Evolutionary conservation across 495 filamentous ascomycete genomes (phyloP), one percentile per base, ranked within the genome.

Genomic region (Jackrogersella multiformis): DNA sequence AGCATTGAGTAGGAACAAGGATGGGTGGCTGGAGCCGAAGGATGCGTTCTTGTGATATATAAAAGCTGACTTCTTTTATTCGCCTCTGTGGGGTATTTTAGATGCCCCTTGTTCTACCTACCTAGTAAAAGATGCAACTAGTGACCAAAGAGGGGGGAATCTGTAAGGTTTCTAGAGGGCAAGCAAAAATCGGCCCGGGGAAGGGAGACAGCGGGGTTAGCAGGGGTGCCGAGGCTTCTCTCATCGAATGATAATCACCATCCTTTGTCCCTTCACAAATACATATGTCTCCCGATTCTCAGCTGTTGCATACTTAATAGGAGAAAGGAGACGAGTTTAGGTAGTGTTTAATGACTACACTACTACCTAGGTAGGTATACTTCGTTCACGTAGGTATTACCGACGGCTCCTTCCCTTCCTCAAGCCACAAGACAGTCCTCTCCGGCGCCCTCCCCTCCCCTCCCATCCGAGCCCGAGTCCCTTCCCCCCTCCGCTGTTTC

Each of bases 181-280:
- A 30, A 13, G 26, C 24, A 9, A 28, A 28, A 18, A 6, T 32
- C 6, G 26, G 45, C 15, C 8, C n/a, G 13, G 4, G 4, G 4
- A 26, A 26, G 23, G 44, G 4, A 5, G 6, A 32, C 24, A n/a
- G 45, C 24, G 45, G 45, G 45, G 45, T 49, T 49, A 41, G 21
- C 30, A 53, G n/a, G 16, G 30, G 49, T 53, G 24, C 49, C 49
- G 49, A 53, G 49, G 49, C 16, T 53, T 53, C 16, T 36, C 16
- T 9, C 30, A 35, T 53, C 49, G 49, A 53, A 53, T 18, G 49
- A 53, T 53, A 10, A 28, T 53, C 30, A 53, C 9, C 49, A 38
- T 36, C 49, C 32, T 53, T 38, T 36, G 18, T 23, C 12, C 16
- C 5, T 53, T 34, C 26, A 6, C 15, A n/a, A 34, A 51, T 34